Base-by-base conservation (phyloP, 164 flowering plant genomes). In the Sextonia rubra region DNA sequence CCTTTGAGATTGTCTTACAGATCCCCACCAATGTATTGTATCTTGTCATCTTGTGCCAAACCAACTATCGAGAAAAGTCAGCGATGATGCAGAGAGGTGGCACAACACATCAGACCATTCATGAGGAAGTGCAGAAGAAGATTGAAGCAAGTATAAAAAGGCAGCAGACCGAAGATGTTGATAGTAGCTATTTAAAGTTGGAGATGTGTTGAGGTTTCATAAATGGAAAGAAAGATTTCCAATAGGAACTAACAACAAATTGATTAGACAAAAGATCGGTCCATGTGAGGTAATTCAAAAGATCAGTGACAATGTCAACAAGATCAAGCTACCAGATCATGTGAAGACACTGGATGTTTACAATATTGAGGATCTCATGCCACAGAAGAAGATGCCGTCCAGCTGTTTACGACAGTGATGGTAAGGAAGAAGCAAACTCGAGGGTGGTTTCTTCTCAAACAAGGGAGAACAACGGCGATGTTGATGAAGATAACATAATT, bases 1-100 rank as follows among this genome's bases (percentile, higher is more conserved):
- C 67, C 25, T 64, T 64, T 26, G 67, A 6, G 67, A 29, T 64
- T 17, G 37, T 64, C 26, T 64, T 64, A 64, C 24, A 30, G 37
- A 18, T 17, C 29, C 67, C 67, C 7, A 12, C 32, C 14, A 64
- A 26, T 25, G 67, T 64, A n/a, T 64, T 64, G 2, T 15, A 64
- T 26, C 67, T 64, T 64, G 27, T 64, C 15, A 64, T 26, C 67
- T 64, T 64, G 27, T 64, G 17, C 67, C 20, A 2, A 25, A 24
- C 37, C 29, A 25, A 4, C 17, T 15, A 24, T 12, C 29, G 12
- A 9, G n/a, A 23, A 25, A 29, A 25, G n/a, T 29, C 1, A 64
- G 26, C 0, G 32, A 64, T 4, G 37, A 64, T 25, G 29, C 37
- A 8, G 26, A 64, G 26, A 14, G 4, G 12, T 64, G 37, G 29